Conservation (phyloP, 1,139 yeast species). For the Geotrichum carabidarum region DNA sequence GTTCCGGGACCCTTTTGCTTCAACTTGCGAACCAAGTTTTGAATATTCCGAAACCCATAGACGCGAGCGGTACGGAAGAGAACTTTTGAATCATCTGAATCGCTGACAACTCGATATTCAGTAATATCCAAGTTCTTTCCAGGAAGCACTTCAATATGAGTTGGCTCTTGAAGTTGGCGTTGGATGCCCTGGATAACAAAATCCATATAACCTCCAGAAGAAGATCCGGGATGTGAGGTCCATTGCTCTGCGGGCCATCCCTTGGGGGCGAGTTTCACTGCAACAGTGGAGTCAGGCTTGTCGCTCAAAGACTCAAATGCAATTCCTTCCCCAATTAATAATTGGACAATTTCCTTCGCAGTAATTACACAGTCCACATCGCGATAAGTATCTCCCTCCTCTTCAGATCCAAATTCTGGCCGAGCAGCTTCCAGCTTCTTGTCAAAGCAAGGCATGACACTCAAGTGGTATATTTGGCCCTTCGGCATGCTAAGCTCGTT, state of each 20-base stretch:
- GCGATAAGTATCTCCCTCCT: conserved; percentile 35
- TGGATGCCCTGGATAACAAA: conserved; percentile 34
- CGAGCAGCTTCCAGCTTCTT: conserved; percentile 93
- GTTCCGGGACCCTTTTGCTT: conserved; percentile 44
- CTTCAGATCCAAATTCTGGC: conserved; percentile 49
- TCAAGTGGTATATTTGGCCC: conserved; percentile 61
- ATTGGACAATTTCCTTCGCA: conserved; percentile 74
- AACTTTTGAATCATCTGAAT: conserved; percentile 35
- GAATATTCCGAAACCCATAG: conserved; percentile 91
- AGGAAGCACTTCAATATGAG: conserved; percentile 32
- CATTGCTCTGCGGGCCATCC: conserved; percentile 65
- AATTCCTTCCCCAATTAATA: conserved; percentile 42
- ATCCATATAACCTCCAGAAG: conserved; percentile 76
- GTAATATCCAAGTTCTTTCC: conserved; percentile 77
- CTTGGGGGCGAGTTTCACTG: conserved; percentile 42
- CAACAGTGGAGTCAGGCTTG: conserved; percentile 15
- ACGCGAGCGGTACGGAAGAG: conserved; percentile 70
- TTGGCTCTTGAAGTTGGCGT: conserved; percentile 22
- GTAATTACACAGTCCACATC: conserved; percentile 96
- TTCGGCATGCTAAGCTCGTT: conserved; percentile 32
- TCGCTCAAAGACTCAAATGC: conserved; percentile 20
- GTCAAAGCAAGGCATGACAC: conserved; percentile 96
- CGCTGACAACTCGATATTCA: conserved; percentile 55
- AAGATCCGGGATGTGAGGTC: conserved; percentile 66
- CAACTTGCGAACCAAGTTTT: conserved; percentile 79